Evolutionary conservation across 805 yeast genomes (phyloP), one percentile per base, ranked within the genome.

Genomic region (Barnettozyma pratensis): DNA sequence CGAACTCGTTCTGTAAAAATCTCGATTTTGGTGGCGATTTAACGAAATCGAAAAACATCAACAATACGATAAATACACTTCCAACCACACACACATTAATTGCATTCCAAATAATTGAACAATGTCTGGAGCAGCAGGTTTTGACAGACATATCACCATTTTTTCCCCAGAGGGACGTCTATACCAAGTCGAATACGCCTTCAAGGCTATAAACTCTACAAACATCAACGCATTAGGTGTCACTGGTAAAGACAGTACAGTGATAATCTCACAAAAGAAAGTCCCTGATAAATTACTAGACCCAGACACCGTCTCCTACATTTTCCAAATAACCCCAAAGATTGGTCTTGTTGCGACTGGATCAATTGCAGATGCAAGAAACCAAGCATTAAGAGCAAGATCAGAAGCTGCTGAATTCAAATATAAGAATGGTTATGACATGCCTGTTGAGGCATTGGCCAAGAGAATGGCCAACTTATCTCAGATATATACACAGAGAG

Each of bases 161-260:
- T 94, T 94, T 73, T 92, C 98, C 37, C 99, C 99, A 25, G 99
- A 94, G 67, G 99, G 99, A 41, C 83, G 99, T 69, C 76, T 94
- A 53, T 94, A 86, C 71, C 99, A 94, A 72, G 99, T 92, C 36
- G 99, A 94, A 68, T 94, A 94, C 65, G 99, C 98, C 6, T 91
- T 91, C 75, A 91, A 94, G 68, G 98, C 98, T 5, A 90, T 94
- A 66, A 94, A 90, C 63, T 81, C 95, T 41, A 81, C 97, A 50
- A 92, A 88, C 66, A 81, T 94, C 63, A 94, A 96, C 40, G 86
- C 95, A 29, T 64, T 94, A 48, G 98, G 91, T 14, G 77, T 94
- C 53, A 80, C 86, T 44, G 98, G 98, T 47, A 81, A 83, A 60
- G 92, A 87, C 65, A 80, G 87, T 34, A 85, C 92, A 11, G 97